These are phyloP conservation scores for Thelonectria discophora DNA, from an alignment of 2,329 filamentous ascomycete species.

Conservation along the genomic window DNA sequence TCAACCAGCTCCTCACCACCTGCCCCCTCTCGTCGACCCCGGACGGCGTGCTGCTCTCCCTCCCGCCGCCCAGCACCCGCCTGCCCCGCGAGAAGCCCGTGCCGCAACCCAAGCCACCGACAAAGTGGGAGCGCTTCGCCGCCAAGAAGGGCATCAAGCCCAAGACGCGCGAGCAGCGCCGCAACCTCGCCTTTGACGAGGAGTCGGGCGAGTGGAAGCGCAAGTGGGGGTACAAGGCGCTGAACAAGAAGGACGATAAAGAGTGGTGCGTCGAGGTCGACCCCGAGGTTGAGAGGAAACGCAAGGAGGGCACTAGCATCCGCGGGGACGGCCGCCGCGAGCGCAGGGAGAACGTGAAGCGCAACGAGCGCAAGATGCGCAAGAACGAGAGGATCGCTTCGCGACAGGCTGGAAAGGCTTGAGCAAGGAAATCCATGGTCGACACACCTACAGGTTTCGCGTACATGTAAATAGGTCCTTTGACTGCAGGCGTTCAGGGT, in stretches of 20 bases:
- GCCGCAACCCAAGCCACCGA: slow-evolving; percentile 81
- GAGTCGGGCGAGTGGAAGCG: slow-evolving; percentile 86
- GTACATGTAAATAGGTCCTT: slow-evolving; percentile 17
- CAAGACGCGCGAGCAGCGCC: slow-evolving; percentile 79
- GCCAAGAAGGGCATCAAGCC: slow-evolving; percentile 96
- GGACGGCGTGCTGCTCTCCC: slow-evolving; percentile 78
- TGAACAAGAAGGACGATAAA: slow-evolving; percentile 83
- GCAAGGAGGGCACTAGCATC: slow-evolving; percentile 69
- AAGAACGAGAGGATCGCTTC: slow-evolving; percentile 64
- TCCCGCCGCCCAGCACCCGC: slow-evolving; percentile 74
- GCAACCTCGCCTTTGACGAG: slow-evolving; percentile 85
- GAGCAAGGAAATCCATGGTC: neutral
- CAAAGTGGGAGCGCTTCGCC: slow-evolving; percentile 96
- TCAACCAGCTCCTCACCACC: slow-evolving; percentile 93
- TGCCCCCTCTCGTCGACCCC: slow-evolving; percentile 78
- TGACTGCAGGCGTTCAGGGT: slow-evolving; percentile 43
- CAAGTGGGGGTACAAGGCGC: slow-evolving; percentile 94
- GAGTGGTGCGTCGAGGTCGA: slow-evolving; percentile 96
- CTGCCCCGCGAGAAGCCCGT: slow-evolving; percentile 94
- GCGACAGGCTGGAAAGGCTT: slow-evolving; percentile 34
- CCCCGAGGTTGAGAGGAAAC: slow-evolving; percentile 72
- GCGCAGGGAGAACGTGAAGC: slow-evolving; percentile 73
- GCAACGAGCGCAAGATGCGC: slow-evolving; percentile 75
- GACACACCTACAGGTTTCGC: neutral
- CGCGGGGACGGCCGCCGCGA: slow-evolving; percentile 70